Percentiles rank a stretch among this genome's conserved stretches.
phyloP scores from a whole-genome alignment of 306 rosid species.

The Astragalus glycyphyllos region DNA sequence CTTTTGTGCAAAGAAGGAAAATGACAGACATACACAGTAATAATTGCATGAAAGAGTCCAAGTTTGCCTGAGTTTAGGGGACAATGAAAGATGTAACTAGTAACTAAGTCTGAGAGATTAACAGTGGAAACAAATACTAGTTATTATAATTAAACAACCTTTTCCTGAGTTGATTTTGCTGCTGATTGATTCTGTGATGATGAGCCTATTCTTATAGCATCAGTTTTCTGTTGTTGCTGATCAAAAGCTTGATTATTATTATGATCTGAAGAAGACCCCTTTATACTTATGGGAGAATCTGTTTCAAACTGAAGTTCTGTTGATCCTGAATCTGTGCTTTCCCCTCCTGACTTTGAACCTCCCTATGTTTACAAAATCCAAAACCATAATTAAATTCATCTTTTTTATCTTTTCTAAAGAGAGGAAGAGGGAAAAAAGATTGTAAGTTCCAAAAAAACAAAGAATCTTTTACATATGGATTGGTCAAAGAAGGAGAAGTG shows the following conservation, averaged over 20 bases:
- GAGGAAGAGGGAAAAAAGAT: not conserved
- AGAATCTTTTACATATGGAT: constrained; percentile 42
- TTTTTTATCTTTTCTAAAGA: not conserved
- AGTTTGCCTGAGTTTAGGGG: constrained; percentile 51
- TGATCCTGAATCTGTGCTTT: constrained; percentile 92
- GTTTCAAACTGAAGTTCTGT: constrained; percentile 69
- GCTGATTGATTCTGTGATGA: constrained; percentile 65
- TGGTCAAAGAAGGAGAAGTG: constrained; percentile 56
- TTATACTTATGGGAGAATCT: constrained; percentile 78
- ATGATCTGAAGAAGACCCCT: constrained; percentile 64
- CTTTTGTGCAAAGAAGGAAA: constrained; percentile 40
- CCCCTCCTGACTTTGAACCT: constrained; percentile 82
- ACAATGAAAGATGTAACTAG: constrained; percentile 41
- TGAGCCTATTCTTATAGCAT: constrained; percentile 51
- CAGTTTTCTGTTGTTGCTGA: constrained; percentile 55
- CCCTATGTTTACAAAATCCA: constrained; percentile 54
- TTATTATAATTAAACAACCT: constrained; percentile 48
- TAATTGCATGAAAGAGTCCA: constrained; percentile 51
- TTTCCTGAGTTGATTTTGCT: constrained; percentile 65
- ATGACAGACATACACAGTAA: not conserved
- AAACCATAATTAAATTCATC: not conserved
- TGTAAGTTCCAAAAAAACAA: constrained; percentile 29
- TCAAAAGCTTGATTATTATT: constrained; percentile 58
- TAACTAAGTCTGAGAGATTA: too few species aligned
- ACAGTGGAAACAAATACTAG: constrained; percentile 34